Base-by-base conservation (phyloP, 2,329 filamentous ascomycete species). In the Didymella pomorum region DNA sequence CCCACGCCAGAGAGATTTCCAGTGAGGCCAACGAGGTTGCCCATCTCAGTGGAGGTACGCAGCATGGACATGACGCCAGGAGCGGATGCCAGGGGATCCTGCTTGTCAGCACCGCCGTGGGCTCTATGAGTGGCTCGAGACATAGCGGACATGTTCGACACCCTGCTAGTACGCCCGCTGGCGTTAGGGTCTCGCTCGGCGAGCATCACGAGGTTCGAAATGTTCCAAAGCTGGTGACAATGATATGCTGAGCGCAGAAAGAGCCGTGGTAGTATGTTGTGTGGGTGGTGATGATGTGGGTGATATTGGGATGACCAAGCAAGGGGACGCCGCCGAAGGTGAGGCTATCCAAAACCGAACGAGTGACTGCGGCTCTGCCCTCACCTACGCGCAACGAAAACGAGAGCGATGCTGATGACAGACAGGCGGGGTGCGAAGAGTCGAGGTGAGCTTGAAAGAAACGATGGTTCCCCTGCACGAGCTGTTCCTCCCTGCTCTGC, bases 51-150 rank as follows among this genome's bases (percentile, higher is more conserved):
- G 9, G 78, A 78, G 11, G 80, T 82, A 57, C 79, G 79, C 54
- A 83, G 79, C 81, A 83, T 83, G 61, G 79, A 81, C 70, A 80
- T 72, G 59, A 83, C 76, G 39, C 78, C 79, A 25, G 78, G 77
- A 4, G 56, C 59, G 55, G 75, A 72, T 52, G 70, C 72, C 49
- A 70, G 71, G 60, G 67, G 71, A 61, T 75, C 70, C 28, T 71
- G 67, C 57, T 56, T 73, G 51, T 44, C 67, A 56, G 56, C 67
- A 61, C 64, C 69, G 58, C 61, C 64, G 54, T 59, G 61, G 16
- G 64, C 58, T 61, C 72, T 71, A 57, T 72, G 67, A 47, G 71
- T 69, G 35, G 71, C 71, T 35, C 75, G 70, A 46, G 76, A 76
- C 46, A 66, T 67, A 23, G 67, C 71, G 23, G 81, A 83, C 52